Base-by-base conservation (phyloP, 2,329 filamentous ascomycete genomes). In the Fusarium irregulare region DNA sequence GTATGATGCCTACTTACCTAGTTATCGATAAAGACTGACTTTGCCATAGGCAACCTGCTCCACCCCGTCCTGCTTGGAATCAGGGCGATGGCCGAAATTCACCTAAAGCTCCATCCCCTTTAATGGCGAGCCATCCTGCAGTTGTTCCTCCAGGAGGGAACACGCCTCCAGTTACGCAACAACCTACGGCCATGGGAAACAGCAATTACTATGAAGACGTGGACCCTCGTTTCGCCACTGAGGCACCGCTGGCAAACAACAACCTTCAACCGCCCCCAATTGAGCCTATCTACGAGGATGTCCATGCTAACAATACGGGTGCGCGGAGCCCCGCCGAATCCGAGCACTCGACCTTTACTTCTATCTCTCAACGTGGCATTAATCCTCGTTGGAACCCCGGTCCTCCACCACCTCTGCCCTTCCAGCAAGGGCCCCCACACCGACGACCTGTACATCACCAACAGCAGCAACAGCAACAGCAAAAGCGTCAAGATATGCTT, bases 141-240 rank as follows among this genome's bases (percentile, higher is more conserved):
- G 78, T 80, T 58, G 82, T 84, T 63, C 74, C 80, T 32, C 75
- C 80, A 44, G 77, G 71, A 47, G 78, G 77, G 46, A 78, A 76
- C 42, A 79, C 80, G 32, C 78, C 80, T 18, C 74, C 80, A 18
- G 74, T 75, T 16, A 28, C 46, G 42, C 77, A 75, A 54, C 73
- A 72, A 10, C 66, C 73, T 65, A 78, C 70, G 25, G 37, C 54
- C 11, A 56, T 42, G 50, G 82, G 76, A 51, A 59, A 53, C 16
- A 71, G 53, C 73, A 81, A 87, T 67, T 98, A 98, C 81, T 97
- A 97, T 77, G 96, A 98, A 84, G 95, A 98, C 78, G 89, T 97
- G 14, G 94, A 97, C 71, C 94, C 95, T 46, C 92, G 90, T 60
- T 98, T 98, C 76, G 92, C 89, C 34, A 86, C 67, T n/a, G 59